Conservation (phyloP, 164 flowering plant genomes). For the Nymphaea colorata region DNA sequence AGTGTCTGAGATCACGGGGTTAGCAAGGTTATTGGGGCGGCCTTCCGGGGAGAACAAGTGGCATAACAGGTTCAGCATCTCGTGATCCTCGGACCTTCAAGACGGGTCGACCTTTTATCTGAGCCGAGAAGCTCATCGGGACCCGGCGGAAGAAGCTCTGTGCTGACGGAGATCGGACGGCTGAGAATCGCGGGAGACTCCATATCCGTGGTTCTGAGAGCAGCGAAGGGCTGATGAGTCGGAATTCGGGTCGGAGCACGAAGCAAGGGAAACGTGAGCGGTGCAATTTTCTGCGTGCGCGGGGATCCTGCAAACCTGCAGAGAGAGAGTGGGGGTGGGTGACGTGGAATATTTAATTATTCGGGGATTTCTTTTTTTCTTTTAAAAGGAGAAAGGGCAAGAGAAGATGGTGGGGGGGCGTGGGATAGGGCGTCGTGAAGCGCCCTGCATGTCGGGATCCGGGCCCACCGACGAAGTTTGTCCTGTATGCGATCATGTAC, state of each 20-base stretch:
- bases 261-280: neutral
- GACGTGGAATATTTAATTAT: neutral
- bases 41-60: constrained; percentile 1
- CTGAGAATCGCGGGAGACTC: neutral
- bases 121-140: neutral
- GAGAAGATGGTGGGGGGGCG: too few species aligned
- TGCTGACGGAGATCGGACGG: neutral
- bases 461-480: too few species aligned
- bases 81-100: neutral
- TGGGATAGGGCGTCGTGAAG: too few species aligned
- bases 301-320: too few species aligned
- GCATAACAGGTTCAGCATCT: neutral
- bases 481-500: too few species aligned
- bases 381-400: too few species aligned
- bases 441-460: too few species aligned
- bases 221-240: neutral
- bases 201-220: neutral
- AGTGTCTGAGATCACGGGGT: constrained; percentile 77
- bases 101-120: neutral
- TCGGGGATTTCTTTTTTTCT: too few species aligned
- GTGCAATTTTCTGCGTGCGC: neutral
- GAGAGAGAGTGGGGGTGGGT: neutral
- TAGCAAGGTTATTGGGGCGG: constrained; percentile 28
- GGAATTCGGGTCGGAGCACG: neutral
- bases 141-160: too few species aligned